phyloP scores from a whole-genome alignment of 1,284 basidiomycete genomes.

The Ceraceosorus guamensis region DNA sequence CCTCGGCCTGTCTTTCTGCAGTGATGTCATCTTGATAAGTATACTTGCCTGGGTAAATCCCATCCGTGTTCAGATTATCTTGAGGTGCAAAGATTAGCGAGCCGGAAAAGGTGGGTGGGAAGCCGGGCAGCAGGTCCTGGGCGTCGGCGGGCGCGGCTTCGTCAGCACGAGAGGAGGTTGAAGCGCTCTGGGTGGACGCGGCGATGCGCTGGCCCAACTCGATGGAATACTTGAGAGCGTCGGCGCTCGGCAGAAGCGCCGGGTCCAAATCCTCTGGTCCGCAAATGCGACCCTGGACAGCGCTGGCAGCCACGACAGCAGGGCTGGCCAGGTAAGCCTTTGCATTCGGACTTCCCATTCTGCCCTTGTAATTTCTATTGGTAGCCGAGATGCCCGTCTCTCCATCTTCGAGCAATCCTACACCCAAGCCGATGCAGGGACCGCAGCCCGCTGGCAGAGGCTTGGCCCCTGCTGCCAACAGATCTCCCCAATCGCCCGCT shows the following conservation, averaged over 20 bases:
- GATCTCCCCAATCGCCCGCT: conserved; percentile 77
- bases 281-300: conserved; percentile 82
- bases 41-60: conserved; percentile 98
- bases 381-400: conserved; percentile 94
- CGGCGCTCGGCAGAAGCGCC: conserved; percentile 54
- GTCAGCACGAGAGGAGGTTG: conserved; percentile 30
- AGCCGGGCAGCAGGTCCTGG: conserved; percentile 28
- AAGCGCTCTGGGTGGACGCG: conserved; percentile 23
- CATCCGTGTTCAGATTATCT: conserved; percentile 97
- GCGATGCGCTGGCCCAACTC: conserved; percentile 23
- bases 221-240: conserved; percentile 51
- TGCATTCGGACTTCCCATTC: conserved; percentile 94
- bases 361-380: conserved; percentile 97
- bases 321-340: conserved; percentile 92
- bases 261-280: conserved; percentile 64
- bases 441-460: conserved; percentile 91
- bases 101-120: conserved; percentile 76
- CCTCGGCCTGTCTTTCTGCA: conserved; percentile 81
- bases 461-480: conserved; percentile 81
- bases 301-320: conserved; percentile 91
- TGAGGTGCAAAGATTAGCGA: conserved; percentile 85
- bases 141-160: conserved; percentile 11
- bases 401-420: conserved; percentile 85
- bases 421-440: conserved; percentile 92
- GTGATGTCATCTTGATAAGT: conserved; percentile 99